Evolutionary conservation across 495 filamentous ascomycete genomes (phyloP).

Genomic region (Neurospora sp.): DNA sequence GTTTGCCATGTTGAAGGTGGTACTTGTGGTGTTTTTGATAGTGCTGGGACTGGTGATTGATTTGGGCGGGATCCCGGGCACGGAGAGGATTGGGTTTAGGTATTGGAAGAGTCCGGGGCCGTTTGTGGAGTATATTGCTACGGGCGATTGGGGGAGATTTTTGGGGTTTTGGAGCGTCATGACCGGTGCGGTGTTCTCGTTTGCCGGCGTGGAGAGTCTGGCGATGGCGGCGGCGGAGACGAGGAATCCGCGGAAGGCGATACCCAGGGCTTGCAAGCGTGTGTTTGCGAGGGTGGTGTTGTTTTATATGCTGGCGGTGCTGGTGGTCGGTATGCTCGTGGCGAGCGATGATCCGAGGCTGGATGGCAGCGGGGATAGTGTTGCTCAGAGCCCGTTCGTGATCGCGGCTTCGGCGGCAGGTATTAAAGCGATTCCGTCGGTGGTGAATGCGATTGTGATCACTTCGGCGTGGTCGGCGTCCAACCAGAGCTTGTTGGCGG

Average conservation of each 20-base stretch:
- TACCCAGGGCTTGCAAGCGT: slow-evolving; percentile 59
- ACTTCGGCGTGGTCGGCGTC: slow-evolving; percentile 62
- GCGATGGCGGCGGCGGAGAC: slow-evolving; percentile 68
- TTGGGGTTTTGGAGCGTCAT: slow-evolving; percentile 52
- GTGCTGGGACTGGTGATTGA: slow-evolving; percentile 59
- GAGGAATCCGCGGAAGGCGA: slow-evolving; percentile 57
- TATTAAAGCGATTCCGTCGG: slow-evolving; percentile 48
- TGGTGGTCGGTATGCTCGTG: slow-evolving; percentile 67
- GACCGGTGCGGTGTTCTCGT: slow-evolving; percentile 49
- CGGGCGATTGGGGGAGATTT: slow-evolving; percentile 42
- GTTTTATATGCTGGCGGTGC: slow-evolving; percentile 60
- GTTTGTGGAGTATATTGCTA: slow-evolving; percentile 49
- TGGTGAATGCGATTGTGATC: slow-evolving; percentile 61
- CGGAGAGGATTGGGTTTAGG: slow-evolving; percentile 50
- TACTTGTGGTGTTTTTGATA: slow-evolving; percentile 55
- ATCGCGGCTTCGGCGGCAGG: slow-evolving; percentile 58
- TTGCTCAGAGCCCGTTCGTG: slow-evolving; percentile 62
- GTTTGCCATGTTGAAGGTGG: slow-evolving; percentile 52
- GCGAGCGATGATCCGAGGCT: slow-evolving; percentile 46
- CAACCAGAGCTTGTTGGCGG: slow-evolving; percentile 53
- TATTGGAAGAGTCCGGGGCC: slow-evolving; percentile 64
- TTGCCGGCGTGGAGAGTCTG: slow-evolving; percentile 46
- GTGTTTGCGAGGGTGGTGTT: slow-evolving; percentile 63
- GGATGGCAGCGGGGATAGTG: slow-evolving; percentile 28
- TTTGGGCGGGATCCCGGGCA: slow-evolving; percentile 48